Base-by-base conservation (phyloP, 2,329 filamentous ascomycete genomes). In the Capronia coronata region DNA sequence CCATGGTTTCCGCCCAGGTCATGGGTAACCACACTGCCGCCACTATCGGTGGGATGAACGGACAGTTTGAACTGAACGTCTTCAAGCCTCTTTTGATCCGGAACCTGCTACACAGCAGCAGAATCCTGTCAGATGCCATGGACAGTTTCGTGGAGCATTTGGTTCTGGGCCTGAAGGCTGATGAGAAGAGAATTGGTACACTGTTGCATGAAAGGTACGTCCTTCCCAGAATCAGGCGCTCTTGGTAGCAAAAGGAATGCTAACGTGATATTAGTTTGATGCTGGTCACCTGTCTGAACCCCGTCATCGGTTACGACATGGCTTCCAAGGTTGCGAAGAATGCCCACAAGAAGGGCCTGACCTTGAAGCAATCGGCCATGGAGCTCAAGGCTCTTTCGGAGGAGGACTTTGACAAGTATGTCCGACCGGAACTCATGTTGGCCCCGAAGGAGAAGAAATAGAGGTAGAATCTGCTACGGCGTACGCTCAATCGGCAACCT, bases 61-160 rank as follows among this genome's bases (percentile, higher is more conserved):
- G 93, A 59, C 94, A 97, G 75, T 98, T 98, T 63, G 93, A 97
- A 73, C 80, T 98, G 61, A 98, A 97, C 72, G 93, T 97, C 48
- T 98, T 95, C 82, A 97, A 97, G 79, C 93, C 93, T 37, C 80
- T 97, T 51, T 79, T 98, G 68, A 97, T 97, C 71, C 80, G 86
- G 71, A 97, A 97, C 75, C 76, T 97, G 59, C 79, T 98, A 32
- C 93, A 97, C 79, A 95, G 88, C 74, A 77, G 84, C 49, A 82
- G 91, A 58, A 82, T 98, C 54, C 75, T 98, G 49, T 78, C 87
- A 29, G 93, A 98, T 65, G 87, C 86, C 63, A 97, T 97, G 90
- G 80, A 79, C 64, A 94, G 87, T 58, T 97, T 98, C 67, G 87
- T 95, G 75, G 86, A 87, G 76, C 91, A 97, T 74, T 77, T 97